Base-by-base conservation (phyloP, 2,329 filamentous ascomycete species). In the Ophiostoma ips region DNA sequence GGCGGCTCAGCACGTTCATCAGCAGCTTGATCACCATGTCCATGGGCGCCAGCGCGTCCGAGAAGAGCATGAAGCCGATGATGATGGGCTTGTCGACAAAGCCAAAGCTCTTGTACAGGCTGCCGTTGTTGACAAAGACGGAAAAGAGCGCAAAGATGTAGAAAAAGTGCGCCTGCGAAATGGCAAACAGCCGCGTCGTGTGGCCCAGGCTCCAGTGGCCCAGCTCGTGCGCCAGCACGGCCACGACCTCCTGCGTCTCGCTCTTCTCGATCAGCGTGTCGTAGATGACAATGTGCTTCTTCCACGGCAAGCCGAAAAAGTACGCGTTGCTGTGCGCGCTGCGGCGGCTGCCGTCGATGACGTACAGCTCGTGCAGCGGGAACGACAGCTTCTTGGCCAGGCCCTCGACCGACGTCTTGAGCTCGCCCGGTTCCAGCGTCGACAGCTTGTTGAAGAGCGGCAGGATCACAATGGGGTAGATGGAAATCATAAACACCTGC, bases 271-370 rank as follows among this genome's bases (percentile, higher is more conserved):
- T 88, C 55, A 98, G 70, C 5, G 94, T 98, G 64, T 98, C 92
- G 65, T 95, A 98, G 63, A 98, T 94, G 61, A 98, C 92, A 71
- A 98, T 98, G 72, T 96, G 94, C 77, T 96, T 96, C 77, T 95
- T 95, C 89, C 90, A 98, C 38, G 92, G 92, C 50, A 98, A 77
- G 53, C 92, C 92, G 60, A 94, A 95, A 71, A 98, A 98, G 68
- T 94, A 94, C 18, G 87, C 57, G 62, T 94, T 94, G 69, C 83
- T 88, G 69, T 94, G 87, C 21, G 85, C 84, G 62, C 83, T 87
- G 59, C 87, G 77, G 72, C 90, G 90, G 70, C 84, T 89, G 46
- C 87, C 87, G 63, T 94, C 87, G 61, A 98, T 98, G 61, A 96
- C 89, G 62, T 94, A 87, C 41, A 98, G 76, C 63, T 96, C 88